Percentiles rank a stretch among this genome's conserved stretches.
Evolutionary conservation across 495 filamentous ascomycete species (phyloP).

Genomic region (Astrocystis sublimbata): DNA sequence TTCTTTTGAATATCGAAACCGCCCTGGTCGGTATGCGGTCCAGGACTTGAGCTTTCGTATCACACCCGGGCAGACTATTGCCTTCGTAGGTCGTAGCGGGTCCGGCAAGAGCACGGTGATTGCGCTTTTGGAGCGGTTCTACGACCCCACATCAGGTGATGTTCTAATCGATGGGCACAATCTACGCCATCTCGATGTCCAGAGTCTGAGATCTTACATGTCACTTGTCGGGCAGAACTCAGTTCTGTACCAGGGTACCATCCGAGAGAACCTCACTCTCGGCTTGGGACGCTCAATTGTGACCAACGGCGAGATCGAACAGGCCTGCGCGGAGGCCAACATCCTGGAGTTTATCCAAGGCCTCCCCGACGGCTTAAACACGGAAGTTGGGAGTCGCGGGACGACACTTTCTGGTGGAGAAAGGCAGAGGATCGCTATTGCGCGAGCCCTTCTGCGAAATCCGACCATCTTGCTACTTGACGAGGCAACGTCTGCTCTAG

Average conservation of each 20-base stretch:
- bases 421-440: constrained; percentile 72
- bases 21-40: too few relatives aligned
- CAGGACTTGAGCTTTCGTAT: too few relatives aligned
- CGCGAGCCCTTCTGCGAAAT: constrained; percentile 68
- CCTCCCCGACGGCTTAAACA: constrained; percentile 57
- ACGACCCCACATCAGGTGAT: too few relatives aligned
- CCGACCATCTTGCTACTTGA: constrained; percentile 79
- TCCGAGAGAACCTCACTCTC: constrained; percentile 55
- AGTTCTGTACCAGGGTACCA: constrained; percentile 58
- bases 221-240: constrained; percentile 71
- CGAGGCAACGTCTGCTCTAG: constrained; percentile 78
- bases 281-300: constrained; percentile 36
- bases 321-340: not conserved
- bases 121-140: too few relatives aligned
- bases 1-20: too few relatives aligned
- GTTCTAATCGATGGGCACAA: constrained; percentile 67
- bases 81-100: too few relatives aligned
- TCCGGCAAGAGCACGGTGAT: too few relatives aligned
- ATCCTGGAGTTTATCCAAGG: constrained; percentile 43
- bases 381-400: constrained; percentile 53
- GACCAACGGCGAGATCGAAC: not conserved
- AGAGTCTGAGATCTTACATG: constrained; percentile 78
- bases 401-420: constrained; percentile 54
- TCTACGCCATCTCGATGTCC: constrained; percentile 68
- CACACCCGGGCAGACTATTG: too few relatives aligned